Conservation (phyloP, 805 yeast species). For the Scheffersomyces stipitis region DNA sequence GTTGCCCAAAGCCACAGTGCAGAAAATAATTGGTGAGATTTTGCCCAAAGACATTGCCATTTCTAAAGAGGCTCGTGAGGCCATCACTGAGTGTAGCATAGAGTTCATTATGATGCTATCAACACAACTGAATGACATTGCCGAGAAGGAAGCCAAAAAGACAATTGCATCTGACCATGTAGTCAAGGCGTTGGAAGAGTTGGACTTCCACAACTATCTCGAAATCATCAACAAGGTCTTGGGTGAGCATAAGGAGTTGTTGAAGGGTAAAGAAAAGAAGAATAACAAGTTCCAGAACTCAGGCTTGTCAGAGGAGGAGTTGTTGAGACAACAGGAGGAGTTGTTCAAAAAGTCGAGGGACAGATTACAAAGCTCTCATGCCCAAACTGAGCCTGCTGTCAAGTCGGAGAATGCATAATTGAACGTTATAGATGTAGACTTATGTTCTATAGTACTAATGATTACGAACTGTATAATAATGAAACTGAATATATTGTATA, state of each 20-base stretch:
- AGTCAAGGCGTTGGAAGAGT: conserved; percentile 78
- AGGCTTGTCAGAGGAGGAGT: conserved; percentile 89
- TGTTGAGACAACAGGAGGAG: conserved; percentile 89
- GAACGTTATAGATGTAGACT: background rate
- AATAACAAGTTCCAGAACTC: conserved; percentile 91
- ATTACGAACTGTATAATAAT: background rate
- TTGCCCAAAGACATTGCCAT: conserved; percentile 85
- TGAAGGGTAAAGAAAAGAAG: conserved; percentile 85
- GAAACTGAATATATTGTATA: too few species aligned
- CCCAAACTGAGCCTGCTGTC: conserved; percentile 13
- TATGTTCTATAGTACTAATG: background rate
- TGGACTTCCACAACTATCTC: conserved; percentile 84
- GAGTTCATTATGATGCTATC: conserved; percentile 94
- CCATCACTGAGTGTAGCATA: conserved; percentile 92
- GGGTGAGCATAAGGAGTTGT: conserved; percentile 82
- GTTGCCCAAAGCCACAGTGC: conserved; percentile 80
- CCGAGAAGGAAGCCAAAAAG: conserved; percentile 93
- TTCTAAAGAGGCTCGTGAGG: conserved; percentile 91
- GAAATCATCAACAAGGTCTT: conserved; percentile 78
- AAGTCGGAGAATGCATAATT: conserved; percentile 7
- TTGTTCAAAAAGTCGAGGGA: conserved; percentile 78
- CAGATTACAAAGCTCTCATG: conserved; percentile 46
- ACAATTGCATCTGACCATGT: conserved; percentile 97
- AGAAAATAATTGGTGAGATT: conserved; percentile 87
- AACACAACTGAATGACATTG: conserved; percentile 92